phyloP scores from a whole-genome alignment of 2,329 filamentous ascomycete genomes.

The Hypoxylon sp. region DNA sequence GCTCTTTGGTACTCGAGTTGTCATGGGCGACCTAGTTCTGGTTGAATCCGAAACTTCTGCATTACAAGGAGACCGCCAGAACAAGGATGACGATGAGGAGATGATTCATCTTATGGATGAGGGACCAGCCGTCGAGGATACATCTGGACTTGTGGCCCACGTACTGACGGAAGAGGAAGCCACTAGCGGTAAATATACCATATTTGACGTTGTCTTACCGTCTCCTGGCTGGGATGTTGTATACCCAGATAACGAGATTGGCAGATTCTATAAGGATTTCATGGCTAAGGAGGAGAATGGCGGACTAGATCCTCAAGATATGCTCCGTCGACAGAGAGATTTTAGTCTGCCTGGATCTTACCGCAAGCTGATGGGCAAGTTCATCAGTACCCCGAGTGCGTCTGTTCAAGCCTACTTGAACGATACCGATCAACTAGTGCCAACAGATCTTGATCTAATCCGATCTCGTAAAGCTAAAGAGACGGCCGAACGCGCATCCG shows the following conservation, averaged over 20 bases:
- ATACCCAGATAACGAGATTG: slow-evolving; percentile 86
- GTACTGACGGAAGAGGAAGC: slow-evolving; percentile 82
- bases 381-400: slow-evolving; percentile 72
- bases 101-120: slow-evolving; percentile 70
- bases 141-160: slow-evolving; percentile 69
- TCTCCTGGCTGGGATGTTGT: slow-evolving; percentile 91
- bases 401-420: slow-evolving; percentile 77
- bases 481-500: slow-evolving; percentile 36
- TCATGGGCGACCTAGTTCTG: slow-evolving; percentile 88
- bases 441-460: slow-evolving; percentile 84
- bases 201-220: slow-evolving; percentile 91
- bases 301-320: slow-evolving; percentile 81
- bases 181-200: slow-evolving; percentile 77
- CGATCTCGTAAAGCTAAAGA: slow-evolving; percentile 55
- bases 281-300: slow-evolving; percentile 87
- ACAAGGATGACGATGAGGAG: slow-evolving; percentile 74
- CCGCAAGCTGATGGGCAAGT: slow-evolving; percentile 82
- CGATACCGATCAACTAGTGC: slow-evolving; percentile 84
- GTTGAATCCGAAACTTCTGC: slow-evolving; percentile 52
- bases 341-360: slow-evolving; percentile 91
- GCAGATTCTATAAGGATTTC: slow-evolving; percentile 85
- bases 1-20: slow-evolving; percentile 76
- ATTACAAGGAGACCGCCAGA: slow-evolving; percentile 56
- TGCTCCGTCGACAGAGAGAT: slow-evolving; percentile 88
- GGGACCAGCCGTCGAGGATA: slow-evolving; percentile 61